phyloP scores from a whole-genome alignment of 2,329 filamentous ascomycete species.

The Diaporthe caulivora region DNA sequence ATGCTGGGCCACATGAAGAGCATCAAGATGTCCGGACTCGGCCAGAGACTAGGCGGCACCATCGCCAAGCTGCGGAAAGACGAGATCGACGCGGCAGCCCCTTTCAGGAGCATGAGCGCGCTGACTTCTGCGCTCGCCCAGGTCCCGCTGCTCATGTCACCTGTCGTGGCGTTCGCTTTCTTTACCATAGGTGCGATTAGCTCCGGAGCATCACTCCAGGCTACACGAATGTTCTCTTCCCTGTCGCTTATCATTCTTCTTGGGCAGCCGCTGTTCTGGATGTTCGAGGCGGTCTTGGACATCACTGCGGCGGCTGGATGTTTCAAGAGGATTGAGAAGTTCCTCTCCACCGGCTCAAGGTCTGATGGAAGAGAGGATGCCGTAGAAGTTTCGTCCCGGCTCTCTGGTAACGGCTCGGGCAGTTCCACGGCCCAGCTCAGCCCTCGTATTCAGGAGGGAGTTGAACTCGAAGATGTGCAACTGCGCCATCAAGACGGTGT shows the following conservation, averaged over 20 bases:
- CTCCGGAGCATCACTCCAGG: constrained; percentile 47
- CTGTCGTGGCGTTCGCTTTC: constrained; percentile 54
- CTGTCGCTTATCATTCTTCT: constrained; percentile 56
- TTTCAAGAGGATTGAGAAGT: constrained; percentile 55
- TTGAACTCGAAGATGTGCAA: background rate
- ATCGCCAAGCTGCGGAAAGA: constrained; percentile 49
- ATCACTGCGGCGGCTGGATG: constrained; percentile 54
- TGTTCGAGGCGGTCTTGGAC: constrained; percentile 54
- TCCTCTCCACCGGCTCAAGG: constrained; percentile 42
- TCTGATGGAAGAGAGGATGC: background rate
- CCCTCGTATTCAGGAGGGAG: background rate
- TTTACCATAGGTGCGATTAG: constrained; percentile 47
- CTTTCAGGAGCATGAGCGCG: constrained; percentile 51
- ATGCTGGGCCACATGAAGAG: constrained; percentile 56
- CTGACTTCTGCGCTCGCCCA: constrained; percentile 52
- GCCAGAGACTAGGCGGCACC: constrained; percentile 40
- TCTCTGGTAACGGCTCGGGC: background rate
- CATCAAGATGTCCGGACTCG: constrained; percentile 56
- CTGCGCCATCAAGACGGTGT: background rate
- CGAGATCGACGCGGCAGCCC: constrained; percentile 52
- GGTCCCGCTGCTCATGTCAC: constrained; percentile 50
- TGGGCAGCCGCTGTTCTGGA: constrained; percentile 52
- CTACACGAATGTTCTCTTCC: constrained; percentile 55
- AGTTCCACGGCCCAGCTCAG: constrained; percentile 4
- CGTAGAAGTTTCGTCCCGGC: background rate